phyloP scores from a whole-genome alignment of 106 monocot genomes.

The Acorus gramineus region DNA sequence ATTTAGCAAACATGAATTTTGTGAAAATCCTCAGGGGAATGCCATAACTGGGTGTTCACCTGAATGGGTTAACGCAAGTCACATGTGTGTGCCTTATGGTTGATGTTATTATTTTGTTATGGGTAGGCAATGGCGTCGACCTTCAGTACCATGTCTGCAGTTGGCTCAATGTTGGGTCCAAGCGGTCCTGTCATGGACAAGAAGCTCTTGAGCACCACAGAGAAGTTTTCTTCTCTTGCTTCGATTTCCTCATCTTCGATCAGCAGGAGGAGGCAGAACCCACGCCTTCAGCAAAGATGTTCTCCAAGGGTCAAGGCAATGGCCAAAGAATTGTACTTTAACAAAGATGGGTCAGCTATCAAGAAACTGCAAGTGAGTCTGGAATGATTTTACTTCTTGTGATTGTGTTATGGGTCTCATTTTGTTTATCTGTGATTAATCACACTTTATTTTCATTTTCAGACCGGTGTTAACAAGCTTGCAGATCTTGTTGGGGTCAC shows the following conservation, averaged over 20 bases:
- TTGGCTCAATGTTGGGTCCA: constrained; percentile 42
- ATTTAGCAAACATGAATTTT: too few species aligned
- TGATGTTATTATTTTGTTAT: background rate
- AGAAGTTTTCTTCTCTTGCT: constrained; percentile 41
- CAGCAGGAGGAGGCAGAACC: constrained; percentile 19
- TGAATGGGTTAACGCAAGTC: too few species aligned
- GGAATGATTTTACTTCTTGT: background rate
- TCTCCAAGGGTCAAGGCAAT: constrained; percentile 44
- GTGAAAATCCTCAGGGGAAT: too few species aligned
- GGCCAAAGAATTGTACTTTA: constrained; percentile 92
- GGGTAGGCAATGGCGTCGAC: constrained; percentile 52
- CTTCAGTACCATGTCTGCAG: constrained; percentile 38
- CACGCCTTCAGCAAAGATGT: constrained; percentile 31
- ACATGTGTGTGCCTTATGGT: too few species aligned
- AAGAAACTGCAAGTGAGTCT: constrained; percentile 73
- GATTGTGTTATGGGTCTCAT: background rate
- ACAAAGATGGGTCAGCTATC: constrained; percentile 90
- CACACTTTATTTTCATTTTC: constrained; percentile 8
- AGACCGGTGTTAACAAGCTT: constrained; percentile 95
- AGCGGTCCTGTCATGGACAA: constrained; percentile 31
- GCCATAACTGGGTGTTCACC: too few species aligned
- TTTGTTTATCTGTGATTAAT: background rate
- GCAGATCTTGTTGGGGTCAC: constrained; percentile 98
- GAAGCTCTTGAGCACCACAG: constrained; percentile 22
- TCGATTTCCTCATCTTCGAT: constrained; percentile 41